Base-by-base conservation (phyloP, 345 rosid species). In the Citrus medica region DNA sequence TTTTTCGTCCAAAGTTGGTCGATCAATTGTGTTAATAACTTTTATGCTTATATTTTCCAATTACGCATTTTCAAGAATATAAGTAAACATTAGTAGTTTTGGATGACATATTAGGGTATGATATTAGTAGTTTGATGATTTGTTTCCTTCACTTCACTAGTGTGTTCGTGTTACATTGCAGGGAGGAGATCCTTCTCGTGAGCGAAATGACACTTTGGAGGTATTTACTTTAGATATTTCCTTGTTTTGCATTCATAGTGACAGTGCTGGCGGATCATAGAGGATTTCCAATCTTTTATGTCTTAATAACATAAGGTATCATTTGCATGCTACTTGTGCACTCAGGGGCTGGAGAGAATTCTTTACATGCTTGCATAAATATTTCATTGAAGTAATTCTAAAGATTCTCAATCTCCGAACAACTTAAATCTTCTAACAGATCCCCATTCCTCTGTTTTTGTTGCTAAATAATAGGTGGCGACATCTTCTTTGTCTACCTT, bases 171-270 rank as follows among this genome's bases (percentile, higher is more conserved):
- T 35, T 79, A 76, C 59, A 78, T 83, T 83, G 73, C 82, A 93
- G 97, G 92, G 84, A 82, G 93, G 93, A 61, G 98, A 93, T 75
- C 98, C 98, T 61, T 89, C 97, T 48, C 82, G 27, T 62, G 84
- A 87, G 46, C 84, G 94, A 48, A 93, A 92, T 84, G 72, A 86
- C 74, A 75, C 86, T 79, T 70, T 92, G 24, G 93, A 93, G 98
- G 98, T 90, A 76, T 83, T 13, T 35, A 33, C 59, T 79, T 42
- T 62, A 9, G 22, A 27, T 13, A 35, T 42, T 37, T 59, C 10
- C 27, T 79, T 24, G 21, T 66, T 25, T 61, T 74, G 13, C 42
- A 7, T 42, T 35, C 19, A 17, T 40, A 19, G 13, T 67, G 48
- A 56, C 17, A 35, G 12, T 59, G 40, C 35, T 32, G 38, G 35